Percentiles rank a stretch among this genome's conserved stretches.
Evolutionary conservation across 306 rosid species (phyloP).

Genomic region (Prunus padus): DNA sequence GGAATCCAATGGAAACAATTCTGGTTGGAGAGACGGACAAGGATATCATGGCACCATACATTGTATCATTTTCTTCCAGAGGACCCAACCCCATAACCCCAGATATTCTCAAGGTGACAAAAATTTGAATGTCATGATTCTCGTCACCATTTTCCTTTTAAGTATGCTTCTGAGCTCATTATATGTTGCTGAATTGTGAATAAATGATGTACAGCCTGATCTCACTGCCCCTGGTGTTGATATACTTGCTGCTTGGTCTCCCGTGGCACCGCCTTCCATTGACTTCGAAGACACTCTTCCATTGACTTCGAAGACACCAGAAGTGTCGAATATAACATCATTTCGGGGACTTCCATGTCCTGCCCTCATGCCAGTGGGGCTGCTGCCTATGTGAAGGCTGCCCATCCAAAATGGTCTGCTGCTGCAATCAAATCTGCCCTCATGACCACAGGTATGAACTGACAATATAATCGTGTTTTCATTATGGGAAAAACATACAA

Average conservation of each 20-base stretch:
- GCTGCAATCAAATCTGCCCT: constrained; percentile 37
- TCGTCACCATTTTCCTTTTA: not conserved
- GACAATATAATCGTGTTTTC: not conserved
- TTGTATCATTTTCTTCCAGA: constrained; percentile 34
- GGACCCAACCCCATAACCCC: constrained; percentile 35
- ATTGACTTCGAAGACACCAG: not conserved
- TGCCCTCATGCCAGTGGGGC: constrained; percentile 32
- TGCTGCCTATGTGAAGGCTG: constrained; percentile 40
- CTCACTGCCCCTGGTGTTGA: constrained; percentile 35
- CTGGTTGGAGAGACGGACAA: constrained; percentile 18
- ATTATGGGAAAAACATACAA: not conserved
- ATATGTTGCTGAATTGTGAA: not conserved
- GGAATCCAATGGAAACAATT: constrained; percentile 33
- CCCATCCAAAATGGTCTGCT: constrained; percentile 36
- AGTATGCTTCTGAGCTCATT: not conserved
- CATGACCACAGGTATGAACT: constrained; percentile 30
- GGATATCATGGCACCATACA: constrained; percentile 31
- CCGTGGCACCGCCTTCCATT: constrained; percentile 15
- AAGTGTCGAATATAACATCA: constrained; percentile 21
- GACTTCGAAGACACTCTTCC: constrained; percentile 14
- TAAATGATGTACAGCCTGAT: constrained; percentile 26
- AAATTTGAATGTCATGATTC: not conserved
- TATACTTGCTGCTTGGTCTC: constrained; percentile 41
- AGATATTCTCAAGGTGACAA: constrained; percentile 35
- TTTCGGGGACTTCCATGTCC: constrained; percentile 37